phyloP scores from a whole-genome alignment of 2,329 filamentous ascomycete species.

The Neoascochyta sp. region DNA sequence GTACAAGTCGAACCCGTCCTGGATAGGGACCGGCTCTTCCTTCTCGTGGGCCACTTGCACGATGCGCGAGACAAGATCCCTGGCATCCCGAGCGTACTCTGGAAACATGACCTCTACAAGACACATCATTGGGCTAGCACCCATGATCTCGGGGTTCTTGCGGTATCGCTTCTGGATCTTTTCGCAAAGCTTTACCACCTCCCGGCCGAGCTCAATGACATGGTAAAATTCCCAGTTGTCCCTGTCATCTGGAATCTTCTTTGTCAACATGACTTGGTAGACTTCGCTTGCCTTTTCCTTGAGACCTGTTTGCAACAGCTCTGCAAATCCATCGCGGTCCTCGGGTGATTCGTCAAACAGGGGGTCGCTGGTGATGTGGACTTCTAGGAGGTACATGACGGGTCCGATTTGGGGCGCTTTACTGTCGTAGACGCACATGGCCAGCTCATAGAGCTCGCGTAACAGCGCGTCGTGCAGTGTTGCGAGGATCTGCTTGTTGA shows the following conservation, averaged over 20 bases:
- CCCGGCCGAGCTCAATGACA: conserved; percentile 82
- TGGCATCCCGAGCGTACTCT: conserved; percentile 83
- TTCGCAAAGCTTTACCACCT: conserved; percentile 78
- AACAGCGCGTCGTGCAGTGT: conserved; percentile 77
- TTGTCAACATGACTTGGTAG: conserved; percentile 74
- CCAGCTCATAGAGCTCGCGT: conserved; percentile 80
- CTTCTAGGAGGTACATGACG: conserved; percentile 75
- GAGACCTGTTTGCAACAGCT: conserved; percentile 69
- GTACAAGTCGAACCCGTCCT: conserved; percentile 94
- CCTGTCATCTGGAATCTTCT: conserved; percentile 73
- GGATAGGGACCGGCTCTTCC: conserved; percentile 72
- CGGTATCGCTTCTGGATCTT: conserved; percentile 90
- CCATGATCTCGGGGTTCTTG: conserved; percentile 83
- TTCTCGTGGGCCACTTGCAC: conserved; percentile 67
- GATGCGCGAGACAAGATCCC: conserved; percentile 78
- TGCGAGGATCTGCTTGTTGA: conserved; percentile 71
- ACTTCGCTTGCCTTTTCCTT: conserved; percentile 70
- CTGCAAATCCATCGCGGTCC: conserved; percentile 67
- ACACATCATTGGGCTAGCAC: conserved; percentile 64
- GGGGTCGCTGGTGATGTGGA: conserved; percentile 75
- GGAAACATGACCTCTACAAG: conserved; percentile 82
- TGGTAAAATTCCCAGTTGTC: conserved; percentile 88
- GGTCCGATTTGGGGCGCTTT: conserved; percentile 78
- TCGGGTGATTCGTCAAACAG: conserved; percentile 68
- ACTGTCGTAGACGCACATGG: conserved; percentile 84